Conservation (phyloP, 2,329 filamentous ascomycete genomes). For the Remersonia thermophila region DNA sequence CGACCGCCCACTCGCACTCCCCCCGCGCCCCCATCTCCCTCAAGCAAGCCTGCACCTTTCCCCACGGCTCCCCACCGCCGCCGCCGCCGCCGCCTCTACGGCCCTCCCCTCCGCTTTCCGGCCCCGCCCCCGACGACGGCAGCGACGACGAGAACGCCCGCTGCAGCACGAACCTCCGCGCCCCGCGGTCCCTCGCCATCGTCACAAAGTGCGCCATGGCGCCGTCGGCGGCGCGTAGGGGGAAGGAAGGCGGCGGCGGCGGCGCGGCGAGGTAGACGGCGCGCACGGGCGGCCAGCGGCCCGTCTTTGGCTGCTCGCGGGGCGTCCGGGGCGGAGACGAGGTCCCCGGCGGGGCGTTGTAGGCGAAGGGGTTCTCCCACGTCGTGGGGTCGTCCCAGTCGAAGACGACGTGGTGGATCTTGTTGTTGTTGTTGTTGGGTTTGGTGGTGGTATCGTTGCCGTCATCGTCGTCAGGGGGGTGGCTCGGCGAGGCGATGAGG, state of each 20-base stretch:
- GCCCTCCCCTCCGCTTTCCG: no score
- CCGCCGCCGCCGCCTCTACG: no score
- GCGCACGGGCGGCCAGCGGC: conserved; percentile 13
- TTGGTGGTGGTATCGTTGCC: neutral
- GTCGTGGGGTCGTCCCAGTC: conserved; percentile 33
- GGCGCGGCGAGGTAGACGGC: conserved; percentile 32
- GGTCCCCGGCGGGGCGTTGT: neutral
- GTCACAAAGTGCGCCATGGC: conserved; percentile 31
- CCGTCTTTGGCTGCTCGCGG: no score
- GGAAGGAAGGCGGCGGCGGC: no score
- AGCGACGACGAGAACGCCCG: conserved; percentile 21
- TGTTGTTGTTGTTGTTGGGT: neutral
- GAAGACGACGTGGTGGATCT: conserved; percentile 23
- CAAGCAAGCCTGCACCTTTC: conserved; percentile 27
- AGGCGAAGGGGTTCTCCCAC: conserved; percentile 24
- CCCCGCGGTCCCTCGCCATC: conserved; percentile 24
- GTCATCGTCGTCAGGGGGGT: conserved; percentile 9
- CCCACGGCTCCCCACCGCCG: conserved; percentile 17
- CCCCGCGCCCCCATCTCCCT: conserved; percentile 23
- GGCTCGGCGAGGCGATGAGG: conserved; percentile 27
- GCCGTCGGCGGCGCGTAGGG: conserved; percentile 20
- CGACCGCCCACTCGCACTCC: conserved; percentile 29
- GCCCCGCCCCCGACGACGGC: conserved; percentile 24
- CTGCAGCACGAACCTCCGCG: conserved; percentile 33
- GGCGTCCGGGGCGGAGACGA: neutral